Percentiles rank a stretch among this genome's conserved stretches.
phyloP scores from a whole-genome alignment of 2,329 filamentous ascomycete species.

The Coniochaeta sp. region DNA sequence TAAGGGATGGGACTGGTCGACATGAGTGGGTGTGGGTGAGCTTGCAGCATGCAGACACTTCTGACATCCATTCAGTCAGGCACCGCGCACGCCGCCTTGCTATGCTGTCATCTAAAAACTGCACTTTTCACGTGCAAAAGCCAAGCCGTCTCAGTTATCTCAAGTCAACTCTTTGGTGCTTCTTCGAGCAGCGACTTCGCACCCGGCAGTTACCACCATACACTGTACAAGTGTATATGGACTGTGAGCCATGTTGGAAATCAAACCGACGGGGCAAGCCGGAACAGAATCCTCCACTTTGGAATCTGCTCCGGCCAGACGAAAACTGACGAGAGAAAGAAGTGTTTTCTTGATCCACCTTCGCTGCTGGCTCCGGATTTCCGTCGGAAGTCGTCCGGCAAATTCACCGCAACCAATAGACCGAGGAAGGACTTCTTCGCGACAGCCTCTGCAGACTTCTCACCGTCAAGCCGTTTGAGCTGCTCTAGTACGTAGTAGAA shows the following conservation, averaged over 20 bases:
- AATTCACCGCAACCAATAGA: background rate
- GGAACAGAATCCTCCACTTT: background rate
- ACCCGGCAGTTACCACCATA: no score
- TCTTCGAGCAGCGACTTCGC: no score
- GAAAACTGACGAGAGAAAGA: background rate
- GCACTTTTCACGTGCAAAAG: background rate
- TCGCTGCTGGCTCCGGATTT: background rate
- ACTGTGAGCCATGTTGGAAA: background rate
- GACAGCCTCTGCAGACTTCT: background rate
- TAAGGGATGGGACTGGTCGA: background rate
- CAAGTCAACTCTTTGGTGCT: no score
- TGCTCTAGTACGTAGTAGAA: background rate
- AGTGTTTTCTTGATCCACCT: background rate
- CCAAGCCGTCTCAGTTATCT: background rate
- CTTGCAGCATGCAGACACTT: background rate
- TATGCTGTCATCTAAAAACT: background rate
- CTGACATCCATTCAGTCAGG: background rate
- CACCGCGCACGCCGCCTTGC: background rate
- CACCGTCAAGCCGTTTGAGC: background rate
- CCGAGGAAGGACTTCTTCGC: background rate
- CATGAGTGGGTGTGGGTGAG: background rate
- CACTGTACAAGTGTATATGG: no score
- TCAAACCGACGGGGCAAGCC: background rate
- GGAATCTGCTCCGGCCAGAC: background rate
- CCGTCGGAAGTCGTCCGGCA: background rate